Base-by-base conservation (phyloP, 164 flowering plant species). In the Nymphaea colorata region DNA sequence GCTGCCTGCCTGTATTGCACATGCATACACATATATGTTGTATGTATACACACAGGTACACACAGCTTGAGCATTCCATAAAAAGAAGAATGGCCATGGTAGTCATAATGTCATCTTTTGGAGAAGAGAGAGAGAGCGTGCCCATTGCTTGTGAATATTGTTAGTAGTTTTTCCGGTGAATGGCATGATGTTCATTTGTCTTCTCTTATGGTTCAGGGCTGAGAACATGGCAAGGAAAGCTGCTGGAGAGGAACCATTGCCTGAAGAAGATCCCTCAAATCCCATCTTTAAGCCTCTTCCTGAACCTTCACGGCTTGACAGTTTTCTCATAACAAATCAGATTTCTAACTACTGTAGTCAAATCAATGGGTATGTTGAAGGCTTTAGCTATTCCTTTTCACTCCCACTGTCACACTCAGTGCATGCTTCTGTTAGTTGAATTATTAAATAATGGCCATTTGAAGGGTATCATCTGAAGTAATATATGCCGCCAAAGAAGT, bases 251-350 rank as follows among this genome's bases (percentile, higher is more conserved):
- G 99, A 94, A 68, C 96, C 84, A 51, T 82, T 92, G 72, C 96
- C 98, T 4, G 98, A 95, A 76, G 99, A 95, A 79, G 99, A 95
- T 80, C 96, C 96, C 59, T 77, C 90, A 51, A 91, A 91, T 68
- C 91, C 96, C 25, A 72, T 94, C 42, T 95, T 95, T 70, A 95
- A 95, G 82, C 98, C 93, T 64, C 68, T 87, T 36, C 91, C 92
- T 1, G 98, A 95, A 81, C 98, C 99, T 64, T 83, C 99, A 41
- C 85, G 98, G 18, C 75, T 95, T 80, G 98, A 94, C 15, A 72
- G 77, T 67, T 77, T 63, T 70, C 80, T 77, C 65, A 72, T 77
- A 42, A 72, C 77, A 4, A 77, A 77, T 77, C 77, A 77, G 36
- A 64, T 74, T 59, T 64, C 75, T 16, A 72, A 83, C 81, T 87